A percentile compares a stretch with the other conserved stretches of the same genome.
phyloP scores from a whole-genome alignment of 1,284 basidiomycete species.

The Caloboletus inedulis region DNA sequence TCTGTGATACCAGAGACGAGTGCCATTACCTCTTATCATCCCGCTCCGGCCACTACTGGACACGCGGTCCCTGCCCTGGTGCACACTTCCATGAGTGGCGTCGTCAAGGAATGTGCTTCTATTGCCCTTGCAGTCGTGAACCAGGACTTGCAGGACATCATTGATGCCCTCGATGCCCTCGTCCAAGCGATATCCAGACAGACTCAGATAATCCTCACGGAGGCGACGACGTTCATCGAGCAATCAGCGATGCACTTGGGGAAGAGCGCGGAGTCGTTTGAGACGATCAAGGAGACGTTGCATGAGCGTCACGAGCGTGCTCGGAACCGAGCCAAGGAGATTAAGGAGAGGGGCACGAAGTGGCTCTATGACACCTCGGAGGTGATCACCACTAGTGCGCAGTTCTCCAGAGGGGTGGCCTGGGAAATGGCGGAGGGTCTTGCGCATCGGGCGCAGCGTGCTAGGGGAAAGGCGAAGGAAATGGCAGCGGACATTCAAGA shows the following conservation, averaged over 20 bases:
- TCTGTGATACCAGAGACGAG: conserved; percentile 26
- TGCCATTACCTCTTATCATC: conserved; percentile 4
- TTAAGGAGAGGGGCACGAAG: conserved; percentile 46
- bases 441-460: conserved; percentile 38
- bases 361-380: conserved; percentile 42
- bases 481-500: conserved; percentile 31
- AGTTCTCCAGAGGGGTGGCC: conserved; percentile 49
- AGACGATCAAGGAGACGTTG: conserved; percentile 40
- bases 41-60: conserved; percentile 11
- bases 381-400: conserved; percentile 37
- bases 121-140: conserved; percentile 42
- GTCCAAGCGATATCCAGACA: conserved; percentile 45
- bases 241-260: conserved; percentile 44
- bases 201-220: conserved; percentile 34
- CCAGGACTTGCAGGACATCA: conserved; percentile 54
- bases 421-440: conserved; percentile 30
- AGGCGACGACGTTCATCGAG: conserved; percentile 44
- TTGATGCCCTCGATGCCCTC: conserved; percentile 61
- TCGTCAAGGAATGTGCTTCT: conserved; percentile 49
- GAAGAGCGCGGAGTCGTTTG: conserved; percentile 25
- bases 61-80: conserved; percentile 33
- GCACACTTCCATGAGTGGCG: conserved; percentile 25
- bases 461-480: conserved; percentile 49
- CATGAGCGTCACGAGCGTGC: conserved; percentile 54
- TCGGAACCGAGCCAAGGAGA: conserved; percentile 51